Percentiles rank a stretch among this genome's conserved stretches.
These are phyloP conservation scores for Dactylorhiza incarnata DNA, from an alignment of 106 monocot genomes.

Conservation along the genomic window DNA sequence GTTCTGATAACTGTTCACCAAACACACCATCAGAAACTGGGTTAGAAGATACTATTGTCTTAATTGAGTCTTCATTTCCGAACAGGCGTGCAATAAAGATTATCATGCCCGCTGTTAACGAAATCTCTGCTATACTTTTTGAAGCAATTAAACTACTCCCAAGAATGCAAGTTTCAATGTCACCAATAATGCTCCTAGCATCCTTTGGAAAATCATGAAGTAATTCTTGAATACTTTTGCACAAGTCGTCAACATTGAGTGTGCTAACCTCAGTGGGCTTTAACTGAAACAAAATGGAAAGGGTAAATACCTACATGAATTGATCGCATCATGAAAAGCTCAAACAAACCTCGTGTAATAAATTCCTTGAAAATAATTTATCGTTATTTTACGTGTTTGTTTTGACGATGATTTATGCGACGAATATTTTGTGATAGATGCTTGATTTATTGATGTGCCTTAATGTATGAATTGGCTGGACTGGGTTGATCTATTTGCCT, in stretches of 20 bases:
- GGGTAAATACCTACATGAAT: background rate
- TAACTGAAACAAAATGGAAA: constrained; percentile 36
- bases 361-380: no score
- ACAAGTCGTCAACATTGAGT: constrained; percentile 43
- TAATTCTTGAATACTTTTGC: constrained; percentile 63
- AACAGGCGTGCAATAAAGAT: constrained; percentile 36
- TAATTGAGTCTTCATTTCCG: constrained; percentile 51
- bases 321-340: constrained; percentile 16
- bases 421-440: no score
- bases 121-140: constrained; percentile 60
- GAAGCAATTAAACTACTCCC: constrained; percentile 24
- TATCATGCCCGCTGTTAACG: constrained; percentile 73
- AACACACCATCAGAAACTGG: constrained; percentile 36
- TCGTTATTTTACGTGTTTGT: no score
- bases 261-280: constrained; percentile 58
- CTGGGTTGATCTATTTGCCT: no score
- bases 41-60: constrained; percentile 36
- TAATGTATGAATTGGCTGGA: no score
- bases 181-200: constrained; percentile 41
- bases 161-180: constrained; percentile 82
- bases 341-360: constrained; percentile 55
- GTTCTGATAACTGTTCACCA: constrained; percentile 79
- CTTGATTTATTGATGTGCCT: no score
- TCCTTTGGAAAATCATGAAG: constrained; percentile 51
- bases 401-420: no score